Base-by-base conservation (phyloP, 495 filamentous ascomycete genomes). In the Geoglossum glabrum region DNA sequence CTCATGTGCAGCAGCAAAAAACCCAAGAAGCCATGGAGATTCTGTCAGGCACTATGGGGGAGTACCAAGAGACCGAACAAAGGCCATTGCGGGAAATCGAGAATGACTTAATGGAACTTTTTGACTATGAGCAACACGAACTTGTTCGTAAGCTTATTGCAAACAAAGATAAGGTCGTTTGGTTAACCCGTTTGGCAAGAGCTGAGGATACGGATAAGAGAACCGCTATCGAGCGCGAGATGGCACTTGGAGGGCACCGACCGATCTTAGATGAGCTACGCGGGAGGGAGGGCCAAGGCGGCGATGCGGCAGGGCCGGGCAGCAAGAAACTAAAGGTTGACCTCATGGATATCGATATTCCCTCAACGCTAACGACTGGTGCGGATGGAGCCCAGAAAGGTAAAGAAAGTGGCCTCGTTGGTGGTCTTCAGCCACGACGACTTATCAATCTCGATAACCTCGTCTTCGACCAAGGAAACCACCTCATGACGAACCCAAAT, bases 71-170 rank as follows among this genome's bases (percentile, higher is more conserved):
- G 15, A 84, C 82, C 11, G 82, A 88, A 57, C 86, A 90, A 62
- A 86, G 81, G 63, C 76, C 84, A 11, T 71, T 95, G 23, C 82
- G 90, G 61, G 90, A 99, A 61, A 87, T 95, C 60, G 92, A 99
- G 66, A 99, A 99, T 65, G 93, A 97, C 55, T 72, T 99, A 54
- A 96, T 96, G 83, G 93, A 96, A 64, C 79, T 97, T 0, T 95
- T 99, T 61, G 90, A 97, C 63, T 99, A 93, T 63, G 92, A 97
- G 64, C 84, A 95, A 65, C 86, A 92, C 56, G 90, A 96, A 49
- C 77, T 95, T 46, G 92, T 97, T 30, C 83, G 86, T 54, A 90
- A 85, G 67, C 76, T 99, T n/a, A 86, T 96, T 59, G 79, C 84
- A 61, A 97, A 97, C 63, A 79, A 84, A 9, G 83, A 92, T 62